phyloP scores from a whole-genome alignment of 805 yeast species.

The Kazachstania martiniae region DNA sequence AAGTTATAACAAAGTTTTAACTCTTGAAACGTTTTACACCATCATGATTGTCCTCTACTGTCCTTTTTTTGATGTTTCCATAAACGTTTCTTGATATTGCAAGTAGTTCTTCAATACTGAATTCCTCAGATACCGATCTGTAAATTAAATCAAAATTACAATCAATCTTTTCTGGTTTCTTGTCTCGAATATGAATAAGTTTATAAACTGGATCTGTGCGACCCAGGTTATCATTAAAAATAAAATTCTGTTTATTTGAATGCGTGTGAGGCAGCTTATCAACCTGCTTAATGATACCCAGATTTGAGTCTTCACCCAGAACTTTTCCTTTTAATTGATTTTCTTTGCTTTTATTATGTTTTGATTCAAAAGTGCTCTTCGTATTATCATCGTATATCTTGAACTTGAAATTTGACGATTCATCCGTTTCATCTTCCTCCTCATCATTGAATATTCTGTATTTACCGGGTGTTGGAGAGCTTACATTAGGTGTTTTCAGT shows the following conservation, averaged over 20 bases:
- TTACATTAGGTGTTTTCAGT: too few species aligned
- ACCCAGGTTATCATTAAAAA: slow-evolving; percentile 32
- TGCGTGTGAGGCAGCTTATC: background rate
- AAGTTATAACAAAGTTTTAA: too few species aligned
- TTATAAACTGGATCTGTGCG: slow-evolving; percentile 35
- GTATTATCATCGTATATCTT: too few species aligned
- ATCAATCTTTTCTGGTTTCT: slow-evolving; percentile 45
- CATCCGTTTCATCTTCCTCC: background rate
- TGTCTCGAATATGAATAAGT: slow-evolving; percentile 42
- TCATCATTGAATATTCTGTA: slow-evolving; percentile 1
- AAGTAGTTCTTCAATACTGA: slow-evolving; percentile 51
- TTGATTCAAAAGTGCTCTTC: too few species aligned
- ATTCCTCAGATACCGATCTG: slow-evolving; percentile 38
- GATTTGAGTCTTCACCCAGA: slow-evolving; percentile 1
- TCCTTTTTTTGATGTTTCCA: background rate
- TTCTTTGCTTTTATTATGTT: slow-evolving; percentile 1
- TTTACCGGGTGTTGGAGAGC: too few species aligned
- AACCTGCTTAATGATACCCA: slow-evolving; percentile 2
- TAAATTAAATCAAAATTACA: slow-evolving; percentile 50
- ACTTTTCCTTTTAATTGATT: background rate
- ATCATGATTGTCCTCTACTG: too few species aligned
- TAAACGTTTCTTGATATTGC: slow-evolving; percentile 36
- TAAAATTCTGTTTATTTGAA: slow-evolving; percentile 19
- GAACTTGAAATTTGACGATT: background rate
- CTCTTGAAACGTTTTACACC: too few species aligned